Conservation (phyloP, 179 eudicot genomes). For the Beta lomatogona region DNA sequence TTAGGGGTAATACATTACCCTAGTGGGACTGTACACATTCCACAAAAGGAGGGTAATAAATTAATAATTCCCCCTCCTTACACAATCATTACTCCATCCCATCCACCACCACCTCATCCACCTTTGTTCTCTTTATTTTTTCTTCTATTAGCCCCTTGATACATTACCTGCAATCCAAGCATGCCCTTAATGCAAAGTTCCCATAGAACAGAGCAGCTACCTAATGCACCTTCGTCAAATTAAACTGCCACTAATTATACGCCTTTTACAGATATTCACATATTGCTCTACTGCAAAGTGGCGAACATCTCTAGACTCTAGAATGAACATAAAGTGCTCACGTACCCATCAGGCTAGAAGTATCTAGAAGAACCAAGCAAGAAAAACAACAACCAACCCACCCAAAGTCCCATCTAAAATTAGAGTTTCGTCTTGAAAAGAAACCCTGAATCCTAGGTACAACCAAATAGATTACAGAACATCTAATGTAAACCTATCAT, state of each 20-base stretch:
- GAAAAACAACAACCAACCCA: background rate
- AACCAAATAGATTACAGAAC: background rate
- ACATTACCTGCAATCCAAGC: no score
- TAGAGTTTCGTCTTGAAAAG: background rate
- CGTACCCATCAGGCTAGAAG: background rate
- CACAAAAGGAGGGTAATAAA: no score
- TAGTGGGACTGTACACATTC: no score
- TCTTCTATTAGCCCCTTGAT: no score
- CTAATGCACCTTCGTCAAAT: background rate
- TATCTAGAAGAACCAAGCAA: background rate
- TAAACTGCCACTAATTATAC: background rate
- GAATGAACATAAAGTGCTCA: background rate
- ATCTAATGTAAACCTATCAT: background rate
- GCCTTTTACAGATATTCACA: background rate
- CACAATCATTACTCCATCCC: no score
- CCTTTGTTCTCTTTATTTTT: no score
- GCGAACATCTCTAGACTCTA: background rate
- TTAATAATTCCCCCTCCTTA: no score
- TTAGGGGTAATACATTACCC: no score
- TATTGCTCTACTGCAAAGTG: conserved; percentile 8
- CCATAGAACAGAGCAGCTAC: background rate
- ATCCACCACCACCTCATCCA: no score
- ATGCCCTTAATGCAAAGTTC: background rate
- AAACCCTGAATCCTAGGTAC: background rate
- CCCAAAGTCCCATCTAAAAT: background rate